Evolutionary conservation across 495 filamentous ascomycete species (phyloP).

Genomic region (Usnea hakonensis): DNA sequence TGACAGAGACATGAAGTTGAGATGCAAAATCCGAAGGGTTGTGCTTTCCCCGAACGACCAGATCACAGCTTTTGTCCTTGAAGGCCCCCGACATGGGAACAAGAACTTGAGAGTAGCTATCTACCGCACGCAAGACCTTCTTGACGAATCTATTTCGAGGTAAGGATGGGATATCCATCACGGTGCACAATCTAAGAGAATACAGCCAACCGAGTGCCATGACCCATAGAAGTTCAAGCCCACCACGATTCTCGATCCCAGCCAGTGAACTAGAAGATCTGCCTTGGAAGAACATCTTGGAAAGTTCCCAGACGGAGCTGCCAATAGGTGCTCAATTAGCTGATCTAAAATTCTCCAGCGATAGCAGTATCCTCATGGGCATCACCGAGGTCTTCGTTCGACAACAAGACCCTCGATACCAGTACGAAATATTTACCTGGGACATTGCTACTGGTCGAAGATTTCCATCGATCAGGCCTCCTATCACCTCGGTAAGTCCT

Average conservation of each 20-base stretch:
- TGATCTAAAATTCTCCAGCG: conserved; percentile 4
- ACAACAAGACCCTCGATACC: neutral
- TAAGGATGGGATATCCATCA: neutral
- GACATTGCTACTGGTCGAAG: neutral
- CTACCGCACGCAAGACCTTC: neutral
- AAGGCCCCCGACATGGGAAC: neutral
- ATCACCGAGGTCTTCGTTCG: neutral
- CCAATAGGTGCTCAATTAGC: neutral
- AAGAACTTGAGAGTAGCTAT: neutral
- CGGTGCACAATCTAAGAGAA: neutral
- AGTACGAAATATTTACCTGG: neutral
- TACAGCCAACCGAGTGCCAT: neutral
- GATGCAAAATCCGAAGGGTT: neutral
- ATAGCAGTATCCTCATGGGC: neutral
- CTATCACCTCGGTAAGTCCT: neutral
- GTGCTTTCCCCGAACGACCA: neutral
- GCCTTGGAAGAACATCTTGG: neutral
- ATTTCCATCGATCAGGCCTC: no score
- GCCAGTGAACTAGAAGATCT: neutral
- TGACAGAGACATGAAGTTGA: neutral
- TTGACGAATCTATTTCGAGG: neutral
- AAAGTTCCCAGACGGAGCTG: neutral
- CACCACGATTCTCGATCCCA: neutral
- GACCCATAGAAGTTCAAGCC: neutral
- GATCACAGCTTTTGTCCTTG: conserved; percentile 5